Evolutionary conservation across 2,329 filamentous ascomycete species (phyloP).

Genomic region (Cordyceps fumosorosea): DNA sequence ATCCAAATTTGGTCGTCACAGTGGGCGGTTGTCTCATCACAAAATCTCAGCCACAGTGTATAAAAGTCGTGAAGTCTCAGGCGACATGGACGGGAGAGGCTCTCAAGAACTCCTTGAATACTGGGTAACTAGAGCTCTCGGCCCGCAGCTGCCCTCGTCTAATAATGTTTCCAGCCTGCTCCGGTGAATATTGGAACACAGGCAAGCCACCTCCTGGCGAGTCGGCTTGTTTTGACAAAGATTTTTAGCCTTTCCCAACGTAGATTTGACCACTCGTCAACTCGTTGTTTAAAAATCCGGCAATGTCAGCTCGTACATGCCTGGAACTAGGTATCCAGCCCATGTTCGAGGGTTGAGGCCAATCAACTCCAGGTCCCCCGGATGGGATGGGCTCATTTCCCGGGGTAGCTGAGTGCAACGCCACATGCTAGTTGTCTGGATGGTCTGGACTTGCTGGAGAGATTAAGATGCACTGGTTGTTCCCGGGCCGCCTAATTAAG

Average conservation of each 20-base stretch:
- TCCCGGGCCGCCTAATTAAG: background rate
- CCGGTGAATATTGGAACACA: no score
- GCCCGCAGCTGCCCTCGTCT: no score
- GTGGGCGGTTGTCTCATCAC: background rate
- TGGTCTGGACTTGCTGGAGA: background rate
- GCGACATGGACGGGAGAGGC: background rate
- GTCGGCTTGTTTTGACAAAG: no score
- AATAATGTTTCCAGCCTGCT: no score
- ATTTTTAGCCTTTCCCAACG: no score
- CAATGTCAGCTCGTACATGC: background rate
- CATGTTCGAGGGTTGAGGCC: background rate
- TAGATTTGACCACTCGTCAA: background rate
- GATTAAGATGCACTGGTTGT: background rate
- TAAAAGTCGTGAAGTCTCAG: background rate
- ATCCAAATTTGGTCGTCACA: background rate
- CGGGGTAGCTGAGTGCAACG: background rate
- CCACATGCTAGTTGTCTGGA: background rate
- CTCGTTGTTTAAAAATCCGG: no score
- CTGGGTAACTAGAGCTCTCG: background rate
- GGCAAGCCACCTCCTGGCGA: no score
- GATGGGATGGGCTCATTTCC: constrained; percentile 3
- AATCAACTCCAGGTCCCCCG: background rate
- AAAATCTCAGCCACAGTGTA: background rate
- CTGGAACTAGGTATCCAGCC: no score
- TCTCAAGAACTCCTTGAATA: background rate